These are phyloP conservation scores for Cicer bijugum DNA, from an alignment of 306 rosid genomes.

Conservation along the genomic window DNA sequence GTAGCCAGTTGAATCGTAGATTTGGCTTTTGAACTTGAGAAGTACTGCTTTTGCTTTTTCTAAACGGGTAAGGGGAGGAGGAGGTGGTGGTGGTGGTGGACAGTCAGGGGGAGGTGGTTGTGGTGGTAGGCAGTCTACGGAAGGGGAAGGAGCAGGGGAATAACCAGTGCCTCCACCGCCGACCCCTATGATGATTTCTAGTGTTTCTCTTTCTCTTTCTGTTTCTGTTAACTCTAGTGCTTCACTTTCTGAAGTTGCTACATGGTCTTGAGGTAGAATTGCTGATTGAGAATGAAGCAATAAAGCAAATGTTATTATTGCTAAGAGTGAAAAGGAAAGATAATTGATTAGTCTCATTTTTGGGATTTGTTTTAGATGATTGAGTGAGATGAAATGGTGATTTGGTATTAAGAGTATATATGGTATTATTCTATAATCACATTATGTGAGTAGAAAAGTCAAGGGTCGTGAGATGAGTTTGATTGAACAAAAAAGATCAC, in stretches of 20 bases:
- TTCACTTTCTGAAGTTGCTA: conserved; percentile 43
- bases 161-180: conserved; percentile 38
- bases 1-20: conserved; percentile 17
- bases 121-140: neutral
- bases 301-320: conserved; percentile 18
- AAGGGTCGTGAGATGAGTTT: conserved; percentile 24
- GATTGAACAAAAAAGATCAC: neutral
- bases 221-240: conserved; percentile 37
- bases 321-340: conserved; percentile 34
- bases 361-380: neutral
- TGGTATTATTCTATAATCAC: neutral
- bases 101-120: neutral
- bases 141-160: conserved; percentile 52
- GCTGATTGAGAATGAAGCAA: conserved; percentile 9
- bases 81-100: neutral
- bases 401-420: neutral
- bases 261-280: neutral
- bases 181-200: conserved; percentile 53
- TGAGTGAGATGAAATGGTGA: neutral
- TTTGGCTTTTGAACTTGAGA: neutral
- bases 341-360: conserved; percentile 43
- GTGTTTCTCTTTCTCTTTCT: conserved; percentile 36
- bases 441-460: conserved; percentile 37
- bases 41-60: conserved; percentile 36
- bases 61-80: conserved; percentile 29